Evolutionary conservation across 768 basidiomycete species (phyloP).

Genomic region (Bullera alba): DNA sequence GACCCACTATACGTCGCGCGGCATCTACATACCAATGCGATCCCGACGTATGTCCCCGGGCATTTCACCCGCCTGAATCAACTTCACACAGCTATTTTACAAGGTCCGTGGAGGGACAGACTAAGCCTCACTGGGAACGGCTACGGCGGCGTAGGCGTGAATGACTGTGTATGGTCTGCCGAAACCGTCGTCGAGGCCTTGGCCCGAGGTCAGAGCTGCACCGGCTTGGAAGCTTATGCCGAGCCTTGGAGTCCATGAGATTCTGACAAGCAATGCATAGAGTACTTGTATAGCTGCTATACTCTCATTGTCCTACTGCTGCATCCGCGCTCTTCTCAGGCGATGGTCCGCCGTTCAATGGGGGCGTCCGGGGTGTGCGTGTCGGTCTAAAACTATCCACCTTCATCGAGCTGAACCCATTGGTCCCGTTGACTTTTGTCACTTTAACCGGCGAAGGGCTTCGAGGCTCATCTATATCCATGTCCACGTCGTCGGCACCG

Average conservation of each 20-base stretch:
- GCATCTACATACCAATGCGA: constrained; percentile 57
- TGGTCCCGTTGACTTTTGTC: no score
- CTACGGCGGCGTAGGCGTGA: constrained; percentile 76
- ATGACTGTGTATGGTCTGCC: constrained; percentile 74
- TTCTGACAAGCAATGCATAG: background rate
- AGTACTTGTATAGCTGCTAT: background rate
- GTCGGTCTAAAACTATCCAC: constrained; percentile 1
- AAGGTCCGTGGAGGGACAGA: constrained; percentile 48
- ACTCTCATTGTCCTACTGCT: background rate
- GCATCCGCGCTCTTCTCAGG: background rate
- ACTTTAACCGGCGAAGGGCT: no score
- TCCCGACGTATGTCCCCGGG: constrained; percentile 68
- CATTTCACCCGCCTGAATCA: constrained; percentile 65
- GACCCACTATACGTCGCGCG: constrained; percentile 27
- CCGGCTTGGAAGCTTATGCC: constrained; percentile 33
- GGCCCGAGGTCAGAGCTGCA: constrained; percentile 9
- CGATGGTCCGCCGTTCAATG: background rate
- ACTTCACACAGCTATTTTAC: constrained; percentile 50
- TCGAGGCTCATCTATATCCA: background rate
- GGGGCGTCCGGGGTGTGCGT: background rate
- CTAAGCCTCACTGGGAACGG: constrained; percentile 75
- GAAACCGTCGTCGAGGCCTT: constrained; percentile 49
- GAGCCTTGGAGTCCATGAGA: no score
- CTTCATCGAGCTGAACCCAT: no score
- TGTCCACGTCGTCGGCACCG: constrained; percentile 11